Evolutionary conservation across 2,329 filamentous ascomycete species (phyloP), one percentile per base, ranked within the genome.

Genomic region (Aureobasidium vineae): DNA sequence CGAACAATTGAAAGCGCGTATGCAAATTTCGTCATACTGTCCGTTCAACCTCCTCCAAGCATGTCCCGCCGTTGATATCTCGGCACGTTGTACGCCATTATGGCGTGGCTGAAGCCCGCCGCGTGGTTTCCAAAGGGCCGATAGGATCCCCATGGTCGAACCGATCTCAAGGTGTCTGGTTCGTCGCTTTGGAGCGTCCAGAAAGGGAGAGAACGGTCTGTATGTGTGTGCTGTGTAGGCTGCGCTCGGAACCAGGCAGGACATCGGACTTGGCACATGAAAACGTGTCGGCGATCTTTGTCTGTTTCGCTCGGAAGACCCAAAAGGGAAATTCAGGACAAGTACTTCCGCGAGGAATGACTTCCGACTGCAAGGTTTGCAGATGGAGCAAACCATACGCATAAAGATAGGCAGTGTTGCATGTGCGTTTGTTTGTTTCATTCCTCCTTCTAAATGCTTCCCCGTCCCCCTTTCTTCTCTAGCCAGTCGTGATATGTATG

Each of bases 51-150:
- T 52, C 49, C 16, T 52, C 26, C 47, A 50, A 50, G 16, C 47
- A 52, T 26, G 45, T 47, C 52, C 52, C 21, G 21, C 53, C 36
- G 53, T 57, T 57, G 53, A 57, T 57, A 57, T 57, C 53, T 57
- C 53, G 53, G 33, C 36, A 57, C 53, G 36, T 40, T 23, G 36
- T 41, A 56, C 53, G 53, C 53, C 53, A 56, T 41, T n/a, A 41
- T 28, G 53, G 33, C 31, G 52, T 56, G 33, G 36, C 53, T 57
- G 36, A 41, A 26, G 36, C 16, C 21, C 53, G 28, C 53, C 38
- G 53, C 53, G 36, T 57, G 53, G 53, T 57, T 54, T 5, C 13
- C 23, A 41, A 57, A 57, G 53, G 53, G 21, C 53, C 53, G 53
- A 57, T 57, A 57, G 53, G 53, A 41, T 40, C 53, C 36, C 53